A percentile compares a stretch with the other conserved stretches of the same genome.
Conservation (phyloP, 345 rosid genomes). For the Murraya koenigii region DNA sequence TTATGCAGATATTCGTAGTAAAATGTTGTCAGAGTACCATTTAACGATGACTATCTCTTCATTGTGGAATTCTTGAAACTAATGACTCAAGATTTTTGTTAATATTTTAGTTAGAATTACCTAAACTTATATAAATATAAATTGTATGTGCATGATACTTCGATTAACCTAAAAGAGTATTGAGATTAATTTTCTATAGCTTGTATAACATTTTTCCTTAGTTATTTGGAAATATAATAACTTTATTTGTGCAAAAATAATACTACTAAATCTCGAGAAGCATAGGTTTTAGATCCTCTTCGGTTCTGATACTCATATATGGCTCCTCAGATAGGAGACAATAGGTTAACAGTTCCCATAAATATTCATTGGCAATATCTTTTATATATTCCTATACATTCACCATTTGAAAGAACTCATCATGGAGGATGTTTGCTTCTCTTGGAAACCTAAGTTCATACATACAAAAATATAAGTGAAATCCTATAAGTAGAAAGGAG, state of each 20-base stretch:
- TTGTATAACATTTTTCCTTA: too few species aligned
- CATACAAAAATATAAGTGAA: background rate
- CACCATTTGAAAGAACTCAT: slow-evolving; percentile 23
- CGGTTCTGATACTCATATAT: background rate
- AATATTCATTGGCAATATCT: slow-evolving; percentile 7
- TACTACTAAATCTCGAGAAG: background rate
- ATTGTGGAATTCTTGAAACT: fast-evolving
- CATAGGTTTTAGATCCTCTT: slow-evolving; percentile 9
- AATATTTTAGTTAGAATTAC: too few species aligned
- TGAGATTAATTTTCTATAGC: too few species aligned
- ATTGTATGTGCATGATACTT: too few species aligned
- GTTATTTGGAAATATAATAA: background rate
- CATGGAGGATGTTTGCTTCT: slow-evolving; percentile 44
- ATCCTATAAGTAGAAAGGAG: background rate
- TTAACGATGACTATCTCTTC: too few species aligned
- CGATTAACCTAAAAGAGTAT: too few species aligned
- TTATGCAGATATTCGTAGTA: too few species aligned
- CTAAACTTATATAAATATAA: too few species aligned
- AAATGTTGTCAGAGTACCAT: too few species aligned
- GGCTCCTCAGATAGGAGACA: slow-evolving; percentile 4
- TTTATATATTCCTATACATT: background rate
- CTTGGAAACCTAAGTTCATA: slow-evolving; percentile 1
- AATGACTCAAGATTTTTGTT: too few species aligned
- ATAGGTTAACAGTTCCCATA: slow-evolving; percentile 7
- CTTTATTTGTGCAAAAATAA: background rate